A percentile compares a stretch with the other conserved stretches of the same genome.
These are phyloP conservation scores for Trichocladium antarcticum DNA, from an alignment of 495 filamentous ascomycete genomes.

Conservation along the genomic window DNA sequence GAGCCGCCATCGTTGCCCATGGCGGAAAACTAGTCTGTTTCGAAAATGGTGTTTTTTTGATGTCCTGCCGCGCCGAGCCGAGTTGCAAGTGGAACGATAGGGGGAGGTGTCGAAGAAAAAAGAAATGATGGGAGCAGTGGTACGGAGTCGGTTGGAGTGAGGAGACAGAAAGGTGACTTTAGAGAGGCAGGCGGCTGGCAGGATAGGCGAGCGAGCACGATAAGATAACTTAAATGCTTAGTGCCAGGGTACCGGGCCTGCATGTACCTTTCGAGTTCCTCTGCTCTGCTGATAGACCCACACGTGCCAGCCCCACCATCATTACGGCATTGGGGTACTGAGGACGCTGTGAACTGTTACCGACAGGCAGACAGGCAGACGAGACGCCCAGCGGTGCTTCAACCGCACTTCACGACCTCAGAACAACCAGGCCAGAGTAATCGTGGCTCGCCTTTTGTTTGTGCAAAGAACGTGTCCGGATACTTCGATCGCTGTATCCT, in stretches of 20 bases:
- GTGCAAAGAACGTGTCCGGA: no score
- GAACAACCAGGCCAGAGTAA: no score
- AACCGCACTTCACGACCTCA: no score
- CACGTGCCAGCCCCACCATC: background rate
- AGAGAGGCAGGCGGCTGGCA: background rate
- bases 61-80: background rate
- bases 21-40: background rate
- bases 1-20: conserved; percentile 94
- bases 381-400: background rate
- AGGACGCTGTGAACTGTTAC: background rate
- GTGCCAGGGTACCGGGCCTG: no score
- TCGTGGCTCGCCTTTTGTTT: no score
- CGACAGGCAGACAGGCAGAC: background rate
- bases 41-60: background rate
- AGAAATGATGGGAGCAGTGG: background rate
- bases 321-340: no score
- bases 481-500: background rate
- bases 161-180: background rate
- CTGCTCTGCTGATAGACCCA: background rate
- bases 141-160: no score
- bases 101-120: background rate
- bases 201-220: background rate
- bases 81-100: no score
- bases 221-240: background rate
- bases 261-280: no score